phyloP scores from a whole-genome alignment of 1,284 basidiomycete species.

The Microbotryum lychnidis-dioicae region DNA sequence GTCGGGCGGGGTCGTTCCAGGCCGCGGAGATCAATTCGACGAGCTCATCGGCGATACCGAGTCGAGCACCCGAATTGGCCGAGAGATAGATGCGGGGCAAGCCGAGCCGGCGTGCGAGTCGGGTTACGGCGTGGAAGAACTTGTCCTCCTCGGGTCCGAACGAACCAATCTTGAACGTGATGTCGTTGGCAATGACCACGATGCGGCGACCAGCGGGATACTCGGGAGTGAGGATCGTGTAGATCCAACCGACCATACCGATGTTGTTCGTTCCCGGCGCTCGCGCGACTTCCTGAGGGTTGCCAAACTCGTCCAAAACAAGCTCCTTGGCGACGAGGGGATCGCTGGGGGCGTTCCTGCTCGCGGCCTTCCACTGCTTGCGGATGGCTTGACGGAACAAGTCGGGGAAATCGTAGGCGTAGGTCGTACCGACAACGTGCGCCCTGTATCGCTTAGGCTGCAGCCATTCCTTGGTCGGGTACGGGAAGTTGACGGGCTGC shows the following conservation, averaged over 20 bases:
- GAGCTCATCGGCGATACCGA: slow-evolving; percentile 90
- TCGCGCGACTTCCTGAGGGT: slow-evolving; percentile 80
- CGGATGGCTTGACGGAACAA: slow-evolving; percentile 94
- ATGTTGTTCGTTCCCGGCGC: slow-evolving; percentile 88
- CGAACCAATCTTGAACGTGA: slow-evolving; percentile 97
- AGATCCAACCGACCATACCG: slow-evolving; percentile 98
- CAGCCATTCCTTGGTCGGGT: slow-evolving; percentile 96
- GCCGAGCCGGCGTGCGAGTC: slow-evolving; percentile 80
- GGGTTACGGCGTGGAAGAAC: slow-evolving; percentile 91
- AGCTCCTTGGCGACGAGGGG: slow-evolving; percentile 79
- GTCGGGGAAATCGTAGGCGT: slow-evolving; percentile 96
- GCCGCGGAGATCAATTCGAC: slow-evolving; percentile 83
- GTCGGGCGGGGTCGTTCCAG: slow-evolving; percentile 71
- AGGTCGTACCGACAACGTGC: slow-evolving; percentile 97
- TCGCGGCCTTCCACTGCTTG: slow-evolving; percentile 78
- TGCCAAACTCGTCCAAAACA: slow-evolving; percentile 86
- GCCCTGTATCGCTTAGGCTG: slow-evolving; percentile 99
- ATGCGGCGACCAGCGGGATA: slow-evolving; percentile 79
- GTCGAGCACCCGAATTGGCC: slow-evolving; percentile 94
- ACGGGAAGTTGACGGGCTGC: slow-evolving; percentile 82
- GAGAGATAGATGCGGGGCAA: slow-evolving; percentile 94
- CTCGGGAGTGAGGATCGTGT: slow-evolving; percentile 87
- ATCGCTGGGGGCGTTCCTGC: slow-evolving; percentile 58
- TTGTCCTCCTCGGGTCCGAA: slow-evolving; percentile 94
- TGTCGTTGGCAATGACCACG: slow-evolving; percentile 94